Base-by-base conservation (phyloP, 768 basidiomycete species). In the Pleurotus sapidus region DNA sequence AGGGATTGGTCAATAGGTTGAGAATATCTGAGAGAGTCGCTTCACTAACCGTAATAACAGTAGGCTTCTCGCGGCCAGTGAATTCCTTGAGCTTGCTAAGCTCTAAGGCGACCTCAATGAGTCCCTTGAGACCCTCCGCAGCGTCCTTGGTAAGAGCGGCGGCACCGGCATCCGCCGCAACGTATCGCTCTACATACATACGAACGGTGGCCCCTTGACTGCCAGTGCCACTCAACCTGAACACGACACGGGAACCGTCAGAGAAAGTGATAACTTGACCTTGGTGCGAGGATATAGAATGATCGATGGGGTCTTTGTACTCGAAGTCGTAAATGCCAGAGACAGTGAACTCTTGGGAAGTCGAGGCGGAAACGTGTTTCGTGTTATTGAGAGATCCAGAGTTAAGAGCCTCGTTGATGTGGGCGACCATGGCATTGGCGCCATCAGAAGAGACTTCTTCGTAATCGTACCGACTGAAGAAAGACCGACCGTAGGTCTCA, bases 401-500 rank as follows among this genome's bases (percentile, higher is more conserved):
- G 59, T 82, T 75, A 71, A 96, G 85, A 38, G 84, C 83, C 8
- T 78, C 72, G 70, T 95, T 85, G 68, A 99, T 75, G 67, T 86
- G 79, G 34, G 80, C 81, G 66, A 98, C 93, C 61, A 99, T 78
- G 60, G 86, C 85, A 65, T 91, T 84, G 46, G 97, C 97, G 30
- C 91, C 93, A 38, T 90, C 91, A 0, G 95, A 93, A 2, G 92
- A 81, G 46, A 97, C 93, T 70, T 98, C 97, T 70, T 99, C 97
- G 77, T 99, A 99, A 75, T 99, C 97, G 73, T 99, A 98, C 60
- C 95, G 89, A 64, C 91, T 95, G 83, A 99, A 99, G 86, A 97
- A 98, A 48, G 89, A 94, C 59, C 97, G 93, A 45, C 97, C 97
- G 72, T 99, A 98, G 65, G 82, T 87, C 60, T 82, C 79, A 75